These are phyloP conservation scores for Candida verbasci DNA, from an alignment of 805 yeast genomes.

Conservation along the genomic window DNA sequence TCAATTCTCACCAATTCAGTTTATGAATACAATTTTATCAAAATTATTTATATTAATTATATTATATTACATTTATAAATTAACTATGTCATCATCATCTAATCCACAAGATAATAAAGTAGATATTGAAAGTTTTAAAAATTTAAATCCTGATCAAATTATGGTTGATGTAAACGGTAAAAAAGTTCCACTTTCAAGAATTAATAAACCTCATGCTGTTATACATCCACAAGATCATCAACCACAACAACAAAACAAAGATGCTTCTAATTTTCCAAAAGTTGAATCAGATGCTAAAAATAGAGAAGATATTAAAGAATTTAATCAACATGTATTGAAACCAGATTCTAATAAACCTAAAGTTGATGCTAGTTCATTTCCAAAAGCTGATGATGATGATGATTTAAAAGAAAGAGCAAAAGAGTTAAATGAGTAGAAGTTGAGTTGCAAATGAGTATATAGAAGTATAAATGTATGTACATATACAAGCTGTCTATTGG, in stretches of 20 bases:
- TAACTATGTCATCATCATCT: neutral
- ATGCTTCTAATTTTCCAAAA: conserved; percentile 1
- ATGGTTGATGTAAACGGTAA: conserved; percentile 32
- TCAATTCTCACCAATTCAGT: neutral
- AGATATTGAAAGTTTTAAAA: conserved; percentile 7
- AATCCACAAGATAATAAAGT: conserved; percentile 7
- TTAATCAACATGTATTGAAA: conserved; percentile 3
- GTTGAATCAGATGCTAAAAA: conserved; percentile 3
- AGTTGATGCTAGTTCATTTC: conserved; percentile 21
- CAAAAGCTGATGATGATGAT: conserved; percentile 29
- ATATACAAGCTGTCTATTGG: no score
- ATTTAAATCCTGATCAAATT: conserved; percentile 18
- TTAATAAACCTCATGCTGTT: conserved; percentile 39
- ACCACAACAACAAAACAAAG: conserved; percentile 3
- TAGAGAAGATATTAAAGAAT: conserved; percentile 3
- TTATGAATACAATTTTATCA: conserved; percentile 8
- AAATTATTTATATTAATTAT: conserved; percentile 3
- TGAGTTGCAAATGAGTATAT: no score
- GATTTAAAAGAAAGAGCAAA: conserved; percentile 27
- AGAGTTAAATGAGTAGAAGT: conserved; percentile 4
- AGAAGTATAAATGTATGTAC: no score
- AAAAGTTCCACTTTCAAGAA: conserved; percentile 30
- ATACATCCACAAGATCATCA: conserved; percentile 18
- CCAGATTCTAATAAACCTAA: conserved; percentile 15
- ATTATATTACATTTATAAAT: conserved; percentile 5